These are phyloP conservation scores for Pyricularia sp. DNA, from an alignment of 2,329 filamentous ascomycete species.

Conservation along the genomic window DNA sequence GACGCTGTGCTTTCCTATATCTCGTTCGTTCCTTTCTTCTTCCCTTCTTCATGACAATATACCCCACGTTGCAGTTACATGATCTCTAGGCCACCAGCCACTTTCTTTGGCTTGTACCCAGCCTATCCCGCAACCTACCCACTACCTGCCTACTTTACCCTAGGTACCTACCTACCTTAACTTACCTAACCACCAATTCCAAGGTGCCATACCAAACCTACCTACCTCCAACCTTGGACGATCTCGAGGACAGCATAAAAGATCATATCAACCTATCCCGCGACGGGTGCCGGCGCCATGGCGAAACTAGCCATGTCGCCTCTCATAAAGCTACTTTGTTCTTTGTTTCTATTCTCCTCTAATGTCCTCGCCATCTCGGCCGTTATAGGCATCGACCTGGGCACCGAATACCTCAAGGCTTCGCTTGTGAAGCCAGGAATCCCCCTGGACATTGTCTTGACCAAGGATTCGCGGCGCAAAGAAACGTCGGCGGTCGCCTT, in stretches of 20 bases:
- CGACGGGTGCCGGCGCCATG: constrained; percentile 22
- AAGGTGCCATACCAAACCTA: neutral
- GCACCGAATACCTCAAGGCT: constrained; percentile 95
- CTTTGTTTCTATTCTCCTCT: constrained; percentile 32
- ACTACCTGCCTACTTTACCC: neutral
- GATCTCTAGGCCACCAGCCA: neutral
- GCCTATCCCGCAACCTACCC: neutral
- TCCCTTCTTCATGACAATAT: neutral
- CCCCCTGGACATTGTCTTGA: constrained; percentile 93
- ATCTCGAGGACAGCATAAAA: neutral
- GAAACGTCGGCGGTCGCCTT: constrained; percentile 87
- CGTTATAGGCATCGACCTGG: constrained; percentile 86
- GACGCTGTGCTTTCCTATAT: neutral
- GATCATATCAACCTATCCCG: neutral
- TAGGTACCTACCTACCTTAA: neutral
- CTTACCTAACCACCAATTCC: neutral
- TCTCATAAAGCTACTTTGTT: constrained; percentile 25
- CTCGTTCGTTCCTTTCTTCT: neutral
- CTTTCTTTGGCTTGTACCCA: neutral
- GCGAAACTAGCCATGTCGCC: constrained; percentile 23
- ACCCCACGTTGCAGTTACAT: neutral
- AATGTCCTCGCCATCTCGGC: constrained; percentile 52
- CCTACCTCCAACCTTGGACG: neutral
- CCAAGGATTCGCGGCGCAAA: constrained; percentile 96
- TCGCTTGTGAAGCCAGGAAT: constrained; percentile 93